These are phyloP conservation scores for Alloteropsis semialata DNA, from an alignment of 176 grass and related monocot genomes.

Conservation along the genomic window DNA sequence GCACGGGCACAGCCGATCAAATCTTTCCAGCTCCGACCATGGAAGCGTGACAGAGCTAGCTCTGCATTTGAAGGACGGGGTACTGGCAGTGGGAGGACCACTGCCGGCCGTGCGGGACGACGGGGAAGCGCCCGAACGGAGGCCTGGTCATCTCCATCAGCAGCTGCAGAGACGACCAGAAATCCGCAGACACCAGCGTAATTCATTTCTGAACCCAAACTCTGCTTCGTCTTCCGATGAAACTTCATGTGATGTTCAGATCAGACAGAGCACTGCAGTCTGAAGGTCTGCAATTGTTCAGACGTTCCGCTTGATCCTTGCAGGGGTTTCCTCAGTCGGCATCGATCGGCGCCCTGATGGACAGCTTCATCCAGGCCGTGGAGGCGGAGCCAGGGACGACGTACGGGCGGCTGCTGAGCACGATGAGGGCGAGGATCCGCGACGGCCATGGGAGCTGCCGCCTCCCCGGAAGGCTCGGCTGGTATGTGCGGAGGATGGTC, in stretches of 20 bases:
- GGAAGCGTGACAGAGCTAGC: background rate
- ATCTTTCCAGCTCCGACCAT: no score
- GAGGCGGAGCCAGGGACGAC: slow-evolving; percentile 58
- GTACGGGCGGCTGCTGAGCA: slow-evolving; percentile 64
- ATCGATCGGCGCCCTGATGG: slow-evolving; percentile 77
- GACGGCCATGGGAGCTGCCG: slow-evolving; percentile 26
- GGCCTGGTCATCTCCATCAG: slow-evolving; percentile 84
- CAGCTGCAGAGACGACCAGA: slow-evolving; percentile 49
- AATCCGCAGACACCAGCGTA: slow-evolving; percentile 39
- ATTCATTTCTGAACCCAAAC: background rate
- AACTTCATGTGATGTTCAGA: background rate
- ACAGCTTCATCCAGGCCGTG: slow-evolving; percentile 79
- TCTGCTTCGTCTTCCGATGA: background rate
- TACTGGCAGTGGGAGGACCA: slow-evolving; percentile 85
- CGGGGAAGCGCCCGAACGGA: slow-evolving; percentile 49
- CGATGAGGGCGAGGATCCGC: slow-evolving; percentile 72
- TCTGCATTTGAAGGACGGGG: slow-evolving; percentile 39
- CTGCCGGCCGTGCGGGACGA: background rate
- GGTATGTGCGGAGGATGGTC: slow-evolving; percentile 61
- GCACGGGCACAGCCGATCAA: background rate
- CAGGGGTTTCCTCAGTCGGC: slow-evolving; percentile 48
- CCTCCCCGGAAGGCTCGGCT: slow-evolving; percentile 48
- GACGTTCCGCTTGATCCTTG: background rate
- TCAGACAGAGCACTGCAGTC: background rate
- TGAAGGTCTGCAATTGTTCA: no score